Conservation (phyloP, 1,139 yeast species). For the Sugiyamaella japonica region DNA sequence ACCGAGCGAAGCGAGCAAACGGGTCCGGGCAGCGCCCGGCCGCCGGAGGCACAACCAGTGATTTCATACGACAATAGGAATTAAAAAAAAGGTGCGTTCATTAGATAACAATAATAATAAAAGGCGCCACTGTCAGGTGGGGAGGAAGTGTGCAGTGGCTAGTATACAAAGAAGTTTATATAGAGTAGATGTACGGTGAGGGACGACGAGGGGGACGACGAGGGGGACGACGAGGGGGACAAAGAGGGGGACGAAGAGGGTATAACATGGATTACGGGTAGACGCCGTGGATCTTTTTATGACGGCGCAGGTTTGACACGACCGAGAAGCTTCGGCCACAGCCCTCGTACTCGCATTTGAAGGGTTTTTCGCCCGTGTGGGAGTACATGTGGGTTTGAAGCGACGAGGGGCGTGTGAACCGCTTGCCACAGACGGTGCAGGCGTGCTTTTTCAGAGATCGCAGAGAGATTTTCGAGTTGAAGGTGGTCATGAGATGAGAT, state of each 20-base stretch:
- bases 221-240: neutral
- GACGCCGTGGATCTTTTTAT: conserved; percentile 59
- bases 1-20: neutral
- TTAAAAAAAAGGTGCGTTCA: conserved; percentile 10
- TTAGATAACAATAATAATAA: conserved; percentile 6
- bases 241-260: neutral
- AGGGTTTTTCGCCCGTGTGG: conserved; percentile 87
- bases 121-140: neutral
- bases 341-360: conserved; percentile 60
- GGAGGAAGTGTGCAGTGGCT: neutral
- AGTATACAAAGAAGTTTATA: conserved; percentile 16
- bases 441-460: conserved; percentile 40
- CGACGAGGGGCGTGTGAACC: conserved; percentile 78
- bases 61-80: too few relatives aligned
- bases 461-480: conserved; percentile 32
- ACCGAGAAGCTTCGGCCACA: conserved; percentile 78
- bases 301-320: conserved; percentile 78
- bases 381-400: conserved; percentile 77
- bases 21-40: too few relatives aligned
- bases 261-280: conserved; percentile 38
- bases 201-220: neutral
- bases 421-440: conserved; percentile 72
- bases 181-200: conserved; percentile 21
- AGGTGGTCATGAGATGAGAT: conserved; percentile 35
- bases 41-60: too few relatives aligned